Base-by-base conservation (phyloP, 1,139 yeast species). In the Candida sp. region DNA sequence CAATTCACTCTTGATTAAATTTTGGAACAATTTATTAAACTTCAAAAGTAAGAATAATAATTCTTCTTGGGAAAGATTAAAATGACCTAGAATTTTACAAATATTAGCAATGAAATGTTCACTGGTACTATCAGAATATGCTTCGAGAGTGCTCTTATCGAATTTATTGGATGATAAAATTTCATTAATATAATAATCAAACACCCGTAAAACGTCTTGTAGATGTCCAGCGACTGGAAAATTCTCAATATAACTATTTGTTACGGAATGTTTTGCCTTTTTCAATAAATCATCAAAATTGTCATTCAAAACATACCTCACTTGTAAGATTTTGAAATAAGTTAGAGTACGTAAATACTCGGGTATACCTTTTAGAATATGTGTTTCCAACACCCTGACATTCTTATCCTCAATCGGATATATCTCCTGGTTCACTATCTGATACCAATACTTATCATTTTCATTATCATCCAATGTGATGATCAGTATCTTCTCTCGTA, bases 1-100 rank as follows among this genome's bases (percentile, higher is more conserved):
- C 39, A 70, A 65, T 50, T 72, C 78, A 12, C 68, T 70, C 45
- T 62, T 63, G 38, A 62, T 60, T 37, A 64, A 52, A 39, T 49
- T 55, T 25, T 53, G 41, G 40, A 63, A 61, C 32, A 68, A 41
- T 47, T 65, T 66, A 47, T 68, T 58, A 41, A 72, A 53, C 46
- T 68, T 70, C 44, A 73, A 56, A 21, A 73, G 52, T 4, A 73
- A 43, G 29, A 63, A 66, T 23, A 73, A 59, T 1, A 58, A 45
- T 25, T 70, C 71, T 42, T 67, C 69, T 33, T 57, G 57, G 11
- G 55, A 49, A 33, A 68, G 44, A 11, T 57, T 53, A 11, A 66
- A 43, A 4, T 42, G 35, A n/a, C 53, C 53, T 15, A 69, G 39
- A 11, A 63, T 43, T 34, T 53, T 54, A 38, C 57, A 51, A 15